Evolutionary conservation across 345 rosid genomes (phyloP).

Genomic region (Populus tremula): DNA sequence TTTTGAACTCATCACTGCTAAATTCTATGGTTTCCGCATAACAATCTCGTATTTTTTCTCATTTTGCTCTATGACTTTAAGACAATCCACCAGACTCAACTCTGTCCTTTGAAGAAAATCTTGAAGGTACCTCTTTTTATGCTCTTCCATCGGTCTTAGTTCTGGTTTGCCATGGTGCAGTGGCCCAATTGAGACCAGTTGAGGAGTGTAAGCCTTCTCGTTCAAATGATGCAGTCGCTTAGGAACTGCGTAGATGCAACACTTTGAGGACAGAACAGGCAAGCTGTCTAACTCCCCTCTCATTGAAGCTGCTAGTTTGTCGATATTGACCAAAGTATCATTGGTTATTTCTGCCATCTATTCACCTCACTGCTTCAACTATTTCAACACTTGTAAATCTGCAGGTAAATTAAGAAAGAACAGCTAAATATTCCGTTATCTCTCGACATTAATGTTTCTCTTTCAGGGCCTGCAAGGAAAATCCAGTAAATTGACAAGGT

Average conservation of each 20-base stretch:
- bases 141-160: slow-evolving; percentile 17
- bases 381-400: background rate
- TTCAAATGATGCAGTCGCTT: slow-evolving; percentile 3
- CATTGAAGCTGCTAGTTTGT: slow-evolving; percentile 6
- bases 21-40: slow-evolving; percentile 1
- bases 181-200: slow-evolving; percentile 20
- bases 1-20: slow-evolving; percentile 8
- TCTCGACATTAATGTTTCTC: too few relatives aligned
- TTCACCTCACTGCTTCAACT: background rate
- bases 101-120: background rate
- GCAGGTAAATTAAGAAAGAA: too few relatives aligned
- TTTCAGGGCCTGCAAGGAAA: too few relatives aligned
- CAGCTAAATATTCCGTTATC: too few relatives aligned
- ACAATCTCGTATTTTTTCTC: background rate
- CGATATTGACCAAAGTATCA: background rate
- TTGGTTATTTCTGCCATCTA: background rate
- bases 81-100: background rate
- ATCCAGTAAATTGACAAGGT: too few relatives aligned
- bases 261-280: background rate
- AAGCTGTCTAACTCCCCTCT: background rate
- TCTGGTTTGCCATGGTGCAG: slow-evolving; percentile 13
- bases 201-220: slow-evolving; percentile 13
- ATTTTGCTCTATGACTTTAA: background rate
- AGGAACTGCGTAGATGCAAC: slow-evolving; percentile 22
- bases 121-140: slow-evolving; percentile 7